phyloP scores from a whole-genome alignment of 2,329 filamentous ascomycete genomes.

The Ilyonectria destructans region DNA sequence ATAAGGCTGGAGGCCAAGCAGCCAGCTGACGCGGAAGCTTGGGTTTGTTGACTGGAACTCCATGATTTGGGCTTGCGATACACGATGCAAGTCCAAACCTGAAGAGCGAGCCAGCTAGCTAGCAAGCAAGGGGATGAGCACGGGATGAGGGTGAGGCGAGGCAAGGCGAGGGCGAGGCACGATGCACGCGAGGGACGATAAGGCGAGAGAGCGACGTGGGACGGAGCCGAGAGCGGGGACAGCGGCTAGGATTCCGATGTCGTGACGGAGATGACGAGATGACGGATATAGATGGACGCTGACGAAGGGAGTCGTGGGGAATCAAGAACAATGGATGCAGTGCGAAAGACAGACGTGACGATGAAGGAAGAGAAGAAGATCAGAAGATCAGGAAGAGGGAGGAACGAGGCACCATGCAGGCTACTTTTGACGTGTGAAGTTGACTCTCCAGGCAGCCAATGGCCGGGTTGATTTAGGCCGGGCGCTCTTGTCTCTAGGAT shows the following conservation, averaged over 20 bases:
- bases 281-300: neutral
- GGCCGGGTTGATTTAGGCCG: slow-evolving; percentile 22
- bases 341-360: slow-evolving; percentile 27
- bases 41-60: slow-evolving; percentile 48
- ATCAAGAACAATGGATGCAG: slow-evolving; percentile 13
- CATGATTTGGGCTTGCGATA: slow-evolving; percentile 46
- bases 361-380: slow-evolving; percentile 9
- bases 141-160: neutral
- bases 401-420: slow-evolving; percentile 40
- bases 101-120: slow-evolving; percentile 34
- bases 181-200: slow-evolving; percentile 14
- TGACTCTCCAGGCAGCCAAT: slow-evolving; percentile 48
- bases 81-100: slow-evolving; percentile 34
- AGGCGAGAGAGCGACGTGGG: neutral
- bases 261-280: slow-evolving; percentile 2
- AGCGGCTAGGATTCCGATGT: slow-evolving; percentile 1
- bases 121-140: slow-evolving; percentile 10
- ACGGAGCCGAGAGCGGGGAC: slow-evolving; percentile 19
- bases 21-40: slow-evolving; percentile 51
- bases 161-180: slow-evolving; percentile 22
- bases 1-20: slow-evolving; percentile 48
- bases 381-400: slow-evolving; percentile 32
- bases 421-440: slow-evolving; percentile 46
- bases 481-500: slow-evolving; percentile 15
- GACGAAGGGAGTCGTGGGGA: neutral